These are phyloP conservation scores for Pyricularia grisea DNA, from an alignment of 2,329 filamentous ascomycete genomes.

Conservation along the genomic window DNA sequence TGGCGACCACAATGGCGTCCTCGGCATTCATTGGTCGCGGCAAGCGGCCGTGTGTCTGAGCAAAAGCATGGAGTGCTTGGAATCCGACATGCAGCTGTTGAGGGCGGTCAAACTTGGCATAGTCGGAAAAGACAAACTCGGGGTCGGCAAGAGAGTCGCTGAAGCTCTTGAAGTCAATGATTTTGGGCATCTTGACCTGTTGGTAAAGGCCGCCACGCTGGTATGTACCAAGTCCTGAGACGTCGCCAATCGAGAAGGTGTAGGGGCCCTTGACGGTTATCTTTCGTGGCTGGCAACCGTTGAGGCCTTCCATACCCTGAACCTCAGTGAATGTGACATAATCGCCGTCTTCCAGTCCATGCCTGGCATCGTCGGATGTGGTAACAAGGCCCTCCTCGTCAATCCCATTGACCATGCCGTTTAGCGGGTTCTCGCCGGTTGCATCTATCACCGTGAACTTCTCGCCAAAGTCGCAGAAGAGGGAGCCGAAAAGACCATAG, in stretches of 20 bases:
- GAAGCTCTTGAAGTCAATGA: conserved; percentile 79
- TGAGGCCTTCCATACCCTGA: conserved; percentile 83
- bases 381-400: conserved; percentile 86
- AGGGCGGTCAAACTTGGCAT: conserved; percentile 94
- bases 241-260: conserved; percentile 93
- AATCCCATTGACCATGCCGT: conserved; percentile 83
- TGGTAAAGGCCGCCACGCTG: conserved; percentile 80
- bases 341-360: conserved; percentile 93
- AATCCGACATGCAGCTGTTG: conserved; percentile 86
- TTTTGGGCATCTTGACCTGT: conserved; percentile 98
- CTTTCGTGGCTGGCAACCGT: conserved; percentile 76
- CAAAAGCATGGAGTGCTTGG: conserved; percentile 84
- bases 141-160: conserved; percentile 73
- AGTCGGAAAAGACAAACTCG: conserved; percentile 86
- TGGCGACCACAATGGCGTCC: conserved; percentile 71
- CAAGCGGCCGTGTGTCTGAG: conserved; percentile 61
- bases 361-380: conserved; percentile 85
- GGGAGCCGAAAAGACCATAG: conserved; percentile 86
- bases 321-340: conserved; percentile 92
- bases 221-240: conserved; percentile 79
- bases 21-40: conserved; percentile 76
- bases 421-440: conserved; percentile 80
- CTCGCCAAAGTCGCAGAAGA: conserved; percentile 96
- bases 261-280: conserved; percentile 93
- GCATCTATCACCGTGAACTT: conserved; percentile 86